These are phyloP conservation scores for Serpula lacrymans DNA, from an alignment of 768 basidiomycete genomes.

Conservation along the genomic window DNA sequence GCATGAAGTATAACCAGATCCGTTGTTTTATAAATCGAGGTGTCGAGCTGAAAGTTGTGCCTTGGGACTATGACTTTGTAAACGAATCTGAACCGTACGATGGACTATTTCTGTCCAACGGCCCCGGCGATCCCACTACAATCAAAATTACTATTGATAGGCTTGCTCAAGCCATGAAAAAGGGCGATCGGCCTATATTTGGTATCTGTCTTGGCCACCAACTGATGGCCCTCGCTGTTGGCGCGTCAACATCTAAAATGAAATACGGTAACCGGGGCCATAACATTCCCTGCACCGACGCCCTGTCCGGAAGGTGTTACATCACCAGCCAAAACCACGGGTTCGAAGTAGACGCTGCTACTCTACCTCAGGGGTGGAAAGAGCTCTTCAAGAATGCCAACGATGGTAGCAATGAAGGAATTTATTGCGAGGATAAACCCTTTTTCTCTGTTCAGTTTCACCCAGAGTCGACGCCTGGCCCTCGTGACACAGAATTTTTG, in stretches of 20 bases:
- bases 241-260: conserved; percentile 96
- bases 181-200: conserved; percentile 84
- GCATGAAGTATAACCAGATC: conserved; percentile 99
- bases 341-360: conserved; percentile 82
- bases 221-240: conserved; percentile 90
- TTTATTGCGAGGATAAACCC: conserved; percentile 88
- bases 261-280: conserved; percentile 99
- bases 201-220: conserved; percentile 99
- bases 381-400: conserved; percentile 96
- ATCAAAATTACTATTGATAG: conserved; percentile 68
- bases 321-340: conserved; percentile 99
- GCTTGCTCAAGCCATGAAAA: conserved; percentile 64
- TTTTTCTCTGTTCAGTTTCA: conserved; percentile 99
- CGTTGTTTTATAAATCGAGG: conserved; percentile 92
- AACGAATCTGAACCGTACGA: conserved; percentile 80
- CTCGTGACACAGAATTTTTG: conserved; percentile 96
- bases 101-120: conserved; percentile 95
- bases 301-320: conserved; percentile 92
- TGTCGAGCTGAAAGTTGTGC: conserved; percentile 94
- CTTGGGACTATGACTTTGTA: conserved; percentile 94
- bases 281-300: conserved; percentile 96
- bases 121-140: conserved; percentile 93
- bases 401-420: conserved; percentile 96
- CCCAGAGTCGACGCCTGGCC: conserved; percentile 95
- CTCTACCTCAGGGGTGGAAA: conserved; percentile 84